A percentile compares a stretch with the other conserved stretches of the same genome.
These are phyloP conservation scores for Brettanomyces nanus DNA, from an alignment of 805 yeast genomes.

Conservation along the genomic window DNA sequence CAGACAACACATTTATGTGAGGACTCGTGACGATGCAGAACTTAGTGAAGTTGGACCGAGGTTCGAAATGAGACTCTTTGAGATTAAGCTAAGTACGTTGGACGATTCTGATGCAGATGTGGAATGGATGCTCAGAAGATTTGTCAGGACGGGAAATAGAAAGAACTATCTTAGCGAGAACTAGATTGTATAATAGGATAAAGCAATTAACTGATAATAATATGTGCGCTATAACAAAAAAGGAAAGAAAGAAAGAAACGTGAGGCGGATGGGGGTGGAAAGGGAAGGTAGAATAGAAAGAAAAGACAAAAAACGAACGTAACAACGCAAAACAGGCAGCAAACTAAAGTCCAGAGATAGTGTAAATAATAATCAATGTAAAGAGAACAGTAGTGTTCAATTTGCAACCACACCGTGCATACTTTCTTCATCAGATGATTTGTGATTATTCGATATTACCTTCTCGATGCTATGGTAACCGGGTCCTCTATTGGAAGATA, in stretches of 20 bases:
- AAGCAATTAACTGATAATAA: not conserved
- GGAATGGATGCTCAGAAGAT: slow-evolving; percentile 94
- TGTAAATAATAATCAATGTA: too few species aligned
- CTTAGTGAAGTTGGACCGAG: slow-evolving; percentile 98
- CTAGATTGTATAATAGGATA: not conserved
- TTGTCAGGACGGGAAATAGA: slow-evolving; percentile 90
- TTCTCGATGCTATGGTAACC: slow-evolving; percentile 11
- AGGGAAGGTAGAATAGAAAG: not conserved
- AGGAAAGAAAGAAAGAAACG: not conserved
- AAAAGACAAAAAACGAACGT: not conserved
- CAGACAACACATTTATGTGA: slow-evolving; percentile 90
- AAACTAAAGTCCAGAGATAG: too few species aligned
- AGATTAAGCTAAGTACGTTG: slow-evolving; percentile 78
- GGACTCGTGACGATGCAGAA: slow-evolving; percentile 81
- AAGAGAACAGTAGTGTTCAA: not conserved
- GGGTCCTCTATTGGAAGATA: slow-evolving; percentile 1
- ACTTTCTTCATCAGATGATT: slow-evolving; percentile 17
- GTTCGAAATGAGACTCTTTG: slow-evolving; percentile 91
- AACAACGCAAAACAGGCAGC: not conserved
- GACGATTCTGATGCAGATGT: slow-evolving; percentile 95
- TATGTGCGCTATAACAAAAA: not conserved
- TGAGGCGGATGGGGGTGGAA: not conserved
- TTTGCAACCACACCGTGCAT: slow-evolving; percentile 24
- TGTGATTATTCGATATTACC: slow-evolving; percentile 9
- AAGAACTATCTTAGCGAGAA: slow-evolving; percentile 65